phyloP scores from a whole-genome alignment of 164 flowering plant genomes.

The Echeveria elegans region DNA sequence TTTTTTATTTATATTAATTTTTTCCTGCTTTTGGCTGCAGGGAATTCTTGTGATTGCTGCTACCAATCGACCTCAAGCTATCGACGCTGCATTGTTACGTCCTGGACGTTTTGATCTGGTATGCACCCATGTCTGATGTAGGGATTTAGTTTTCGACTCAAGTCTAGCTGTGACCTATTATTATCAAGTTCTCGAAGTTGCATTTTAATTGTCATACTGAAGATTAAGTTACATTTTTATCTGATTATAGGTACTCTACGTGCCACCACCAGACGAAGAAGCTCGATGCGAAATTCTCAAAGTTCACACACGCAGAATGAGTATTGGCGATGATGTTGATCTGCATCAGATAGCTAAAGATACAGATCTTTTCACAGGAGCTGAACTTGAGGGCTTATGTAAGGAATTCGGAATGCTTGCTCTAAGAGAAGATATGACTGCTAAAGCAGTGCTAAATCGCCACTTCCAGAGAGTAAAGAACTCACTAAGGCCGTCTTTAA shows the following conservation, averaged over 20 bases:
- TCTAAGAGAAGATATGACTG: slow-evolving; percentile 70
- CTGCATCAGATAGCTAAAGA: slow-evolving; percentile 61
- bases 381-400: slow-evolving; percentile 77
- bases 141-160: neutral
- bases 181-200: neutral
- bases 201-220: neutral
- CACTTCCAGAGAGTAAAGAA: slow-evolving; percentile 55
- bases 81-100: slow-evolving; percentile 92
- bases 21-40: slow-evolving; percentile 26
- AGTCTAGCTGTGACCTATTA: neutral
- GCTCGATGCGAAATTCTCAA: slow-evolving; percentile 67
- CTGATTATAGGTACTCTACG: slow-evolving; percentile 66
- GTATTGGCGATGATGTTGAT: slow-evolving; percentile 50
- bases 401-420: slow-evolving; percentile 81
- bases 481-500: slow-evolving; percentile 57
- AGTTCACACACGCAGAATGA: slow-evolving; percentile 79
- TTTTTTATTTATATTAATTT: neutral
- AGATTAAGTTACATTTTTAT: neutral
- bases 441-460: slow-evolving; percentile 39
- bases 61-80: slow-evolving; percentile 85
- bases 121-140: slow-evolving; percentile 10
- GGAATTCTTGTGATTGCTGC: slow-evolving; percentile 96
- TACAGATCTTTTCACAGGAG: slow-evolving; percentile 85
- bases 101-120: slow-evolving; percentile 98
- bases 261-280: slow-evolving; percentile 90